Evolutionary conservation across 768 basidiomycete genomes (phyloP), one percentile per base, ranked within the genome.

Genomic region (Russula sp.): DNA sequence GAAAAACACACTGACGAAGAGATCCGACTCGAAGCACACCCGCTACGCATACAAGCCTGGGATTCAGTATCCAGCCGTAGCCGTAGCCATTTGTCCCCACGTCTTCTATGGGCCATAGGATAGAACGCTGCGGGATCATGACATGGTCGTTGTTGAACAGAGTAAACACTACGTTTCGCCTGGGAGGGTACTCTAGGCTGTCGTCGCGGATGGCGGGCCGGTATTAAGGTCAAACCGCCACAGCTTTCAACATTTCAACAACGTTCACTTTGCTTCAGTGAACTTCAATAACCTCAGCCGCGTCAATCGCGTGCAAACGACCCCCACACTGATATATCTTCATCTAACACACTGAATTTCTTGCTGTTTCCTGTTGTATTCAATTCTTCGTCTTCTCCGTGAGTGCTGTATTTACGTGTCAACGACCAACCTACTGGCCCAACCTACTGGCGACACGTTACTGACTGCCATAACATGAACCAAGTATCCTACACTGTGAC

Each of bases 31-130:
- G 58, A 13, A 67, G 63, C 14, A 67, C 66, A 20, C 66, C 66
- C 3, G 66, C 66, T 22, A 60, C 66, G 34, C 66, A 67, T 42
- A 65, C 48, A 11, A 66, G 51, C 18, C 56, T 57, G 7, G 49
- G 22, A 26, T 67, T 66, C 46, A 58, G 34, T 10, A 57, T 40
- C 67, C 67, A 67, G 11, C 67, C 67, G 26, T 67, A 67, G 56
- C 59, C 61, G 64, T 61, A 67, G 36, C 67, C 67, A 10, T 32
- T 46, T 40, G 30, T 34, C n/a, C 50, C 64, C 4, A 46, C 30
- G 50, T 67, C 67, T 62, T 67, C 67, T 26, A 66, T 34, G 32
- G 67, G 67, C 67, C 67, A 67, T 51, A 67, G 61, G 50, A 57
- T 59, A 42, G 54, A 65, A 50, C 48, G 65, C 2, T 65, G 50